Percentiles rank a stretch among this genome's conserved stretches.
These are phyloP conservation scores for Leccinum truebloodii DNA, from an alignment of 768 basidiomycete genomes.

Conservation along the genomic window DNA sequence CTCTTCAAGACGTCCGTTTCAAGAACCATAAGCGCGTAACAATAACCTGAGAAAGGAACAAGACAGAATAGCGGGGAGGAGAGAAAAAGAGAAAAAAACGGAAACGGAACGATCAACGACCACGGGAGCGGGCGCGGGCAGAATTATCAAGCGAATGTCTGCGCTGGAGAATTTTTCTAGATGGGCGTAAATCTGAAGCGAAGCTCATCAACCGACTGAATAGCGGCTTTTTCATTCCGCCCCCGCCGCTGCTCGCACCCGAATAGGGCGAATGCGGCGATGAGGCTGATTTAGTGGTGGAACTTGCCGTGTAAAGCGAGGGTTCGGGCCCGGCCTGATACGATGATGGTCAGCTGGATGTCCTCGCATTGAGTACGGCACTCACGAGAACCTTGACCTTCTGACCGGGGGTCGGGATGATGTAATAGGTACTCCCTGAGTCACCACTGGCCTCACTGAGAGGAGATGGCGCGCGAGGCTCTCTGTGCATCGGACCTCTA, in stretches of 20 bases:
- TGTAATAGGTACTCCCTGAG: slow-evolving; percentile 74
- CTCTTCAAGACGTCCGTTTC: slow-evolving; percentile 6
- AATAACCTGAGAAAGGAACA: slow-evolving; percentile 1
- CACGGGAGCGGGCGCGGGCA: slow-evolving; percentile 22
- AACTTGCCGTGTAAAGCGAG: slow-evolving; percentile 60
- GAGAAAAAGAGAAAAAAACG: background rate
- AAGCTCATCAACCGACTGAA: slow-evolving; percentile 61
- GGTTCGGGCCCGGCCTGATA: slow-evolving; percentile 44
- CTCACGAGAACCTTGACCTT: slow-evolving; percentile 76
- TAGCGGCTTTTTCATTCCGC: slow-evolving; percentile 53
- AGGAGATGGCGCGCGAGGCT: slow-evolving; percentile 38
- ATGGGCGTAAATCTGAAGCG: slow-evolving; percentile 45
- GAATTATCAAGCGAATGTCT: slow-evolving; percentile 50
- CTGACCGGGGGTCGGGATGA: slow-evolving; percentile 68
- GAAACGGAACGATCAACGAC: slow-evolving; percentile 16
- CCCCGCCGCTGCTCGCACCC: slow-evolving; percentile 24
- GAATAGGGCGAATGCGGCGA: slow-evolving; percentile 44
- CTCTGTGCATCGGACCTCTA: slow-evolving; percentile 31
- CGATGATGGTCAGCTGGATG: slow-evolving; percentile 32
- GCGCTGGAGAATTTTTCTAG: slow-evolving; percentile 43
- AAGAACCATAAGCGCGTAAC: slow-evolving; percentile 8
- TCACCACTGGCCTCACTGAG: slow-evolving; percentile 47
- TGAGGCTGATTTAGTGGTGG: slow-evolving; percentile 56
- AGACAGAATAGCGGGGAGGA: background rate
- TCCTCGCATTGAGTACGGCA: slow-evolving; percentile 22